A percentile compares a stretch with the other conserved stretches of the same genome.
These are phyloP conservation scores for Parafenestella ontariensis DNA, from an alignment of 2,329 filamentous ascomycete genomes.

Conservation along the genomic window DNA sequence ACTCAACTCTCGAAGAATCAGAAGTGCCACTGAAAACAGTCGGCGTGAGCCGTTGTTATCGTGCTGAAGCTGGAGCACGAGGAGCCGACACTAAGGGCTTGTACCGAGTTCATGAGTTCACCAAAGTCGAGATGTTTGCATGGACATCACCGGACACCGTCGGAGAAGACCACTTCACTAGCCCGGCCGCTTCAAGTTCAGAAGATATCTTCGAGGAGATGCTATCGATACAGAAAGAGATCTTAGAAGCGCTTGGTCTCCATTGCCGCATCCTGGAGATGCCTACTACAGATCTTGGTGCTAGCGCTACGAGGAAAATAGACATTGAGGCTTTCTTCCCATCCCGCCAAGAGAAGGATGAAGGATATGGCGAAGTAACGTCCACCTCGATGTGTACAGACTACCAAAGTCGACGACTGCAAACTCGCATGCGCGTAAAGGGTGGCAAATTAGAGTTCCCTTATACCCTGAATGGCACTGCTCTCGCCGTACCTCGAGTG, in stretches of 20 bases:
- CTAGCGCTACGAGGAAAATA: constrained; percentile 82
- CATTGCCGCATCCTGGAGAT: constrained; percentile 92
- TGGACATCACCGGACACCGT: constrained; percentile 73
- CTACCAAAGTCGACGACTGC: constrained; percentile 86
- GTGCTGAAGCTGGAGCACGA: constrained; percentile 89
- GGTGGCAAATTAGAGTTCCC: constrained; percentile 71
- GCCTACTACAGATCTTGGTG: constrained; percentile 87
- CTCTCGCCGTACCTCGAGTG: constrained; percentile 87
- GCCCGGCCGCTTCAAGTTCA: constrained; percentile 49
- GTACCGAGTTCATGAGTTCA: constrained; percentile 98
- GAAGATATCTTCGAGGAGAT: constrained; percentile 80
- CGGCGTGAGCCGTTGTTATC: constrained; percentile 89
- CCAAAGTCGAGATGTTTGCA: constrained; percentile 96
- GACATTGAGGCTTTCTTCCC: constrained; percentile 97
- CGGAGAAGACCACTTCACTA: constrained; percentile 42
- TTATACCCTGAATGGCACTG: constrained; percentile 93
- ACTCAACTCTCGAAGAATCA: constrained; percentile 67
- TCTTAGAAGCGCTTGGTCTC: constrained; percentile 77
- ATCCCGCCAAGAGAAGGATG: constrained; percentile 69
- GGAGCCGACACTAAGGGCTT: constrained; percentile 92
- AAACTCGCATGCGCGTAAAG: constrained; percentile 70
- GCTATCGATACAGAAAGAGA: constrained; percentile 83
- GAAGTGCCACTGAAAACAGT: constrained; percentile 80
- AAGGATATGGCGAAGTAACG: constrained; percentile 92
- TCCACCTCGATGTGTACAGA: constrained; percentile 91